Evolutionary conservation across 805 yeast genomes (phyloP).

Genomic region (Wickerhamomyces chaumierensis): DNA sequence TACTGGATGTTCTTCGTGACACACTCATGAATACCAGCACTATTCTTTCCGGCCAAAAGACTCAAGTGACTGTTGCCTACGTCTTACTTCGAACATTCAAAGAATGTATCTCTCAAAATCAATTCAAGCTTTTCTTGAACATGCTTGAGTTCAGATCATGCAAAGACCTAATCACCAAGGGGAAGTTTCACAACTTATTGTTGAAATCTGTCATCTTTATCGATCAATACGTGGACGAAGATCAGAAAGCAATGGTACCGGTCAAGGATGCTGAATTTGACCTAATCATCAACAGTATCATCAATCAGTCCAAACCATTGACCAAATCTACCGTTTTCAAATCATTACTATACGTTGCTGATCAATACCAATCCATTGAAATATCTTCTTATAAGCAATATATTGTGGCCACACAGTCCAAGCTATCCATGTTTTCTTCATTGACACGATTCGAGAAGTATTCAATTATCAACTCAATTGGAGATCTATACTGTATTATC

Average conservation of each 20-base stretch:
- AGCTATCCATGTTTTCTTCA: neutral
- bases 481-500: slow-evolving; percentile 27
- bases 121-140: neutral
- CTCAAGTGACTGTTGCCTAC: neutral
- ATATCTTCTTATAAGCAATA: neutral
- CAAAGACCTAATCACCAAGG: neutral
- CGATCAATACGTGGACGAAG: neutral
- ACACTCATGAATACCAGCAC: slow-evolving; percentile 3
- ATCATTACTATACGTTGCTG: neutral
- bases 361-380: neutral
- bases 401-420: neutral
- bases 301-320: neutral
- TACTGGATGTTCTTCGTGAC: slow-evolving; percentile 2
- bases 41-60: neutral
- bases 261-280: neutral
- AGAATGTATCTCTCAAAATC: neutral
- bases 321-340: neutral
- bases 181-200: neutral
- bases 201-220: neutral
- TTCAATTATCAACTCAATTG: slow-evolving; percentile 24
- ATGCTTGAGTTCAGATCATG: neutral
- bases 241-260: too few relatives aligned
- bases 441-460: slow-evolving; percentile 2
- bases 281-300: neutral
- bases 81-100: neutral